Percentiles rank a stretch among this genome's conserved stretches.
Evolutionary conservation across 345 rosid genomes (phyloP).

Genomic region (Boechera divaricarpa): DNA sequence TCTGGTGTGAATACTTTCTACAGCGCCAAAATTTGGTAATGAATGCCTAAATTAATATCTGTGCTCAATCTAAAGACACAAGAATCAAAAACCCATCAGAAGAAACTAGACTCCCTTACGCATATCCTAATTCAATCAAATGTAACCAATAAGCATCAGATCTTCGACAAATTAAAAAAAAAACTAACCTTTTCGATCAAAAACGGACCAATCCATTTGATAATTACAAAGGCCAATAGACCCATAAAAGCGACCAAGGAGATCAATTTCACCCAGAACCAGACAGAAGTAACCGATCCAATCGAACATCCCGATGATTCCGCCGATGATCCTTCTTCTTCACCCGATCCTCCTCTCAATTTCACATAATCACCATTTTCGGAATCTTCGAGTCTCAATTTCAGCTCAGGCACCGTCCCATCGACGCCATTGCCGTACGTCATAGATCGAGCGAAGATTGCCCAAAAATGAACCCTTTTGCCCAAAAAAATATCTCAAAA

Average conservation of each 20-base stretch:
- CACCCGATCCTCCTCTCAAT: slow-evolving; percentile 51
- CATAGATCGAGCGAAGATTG: slow-evolving; percentile 51
- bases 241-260: slow-evolving; percentile 57
- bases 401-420: slow-evolving; percentile 75
- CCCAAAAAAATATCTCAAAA: not conserved
- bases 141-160: not conserved
- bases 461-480: not conserved
- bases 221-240: slow-evolving; percentile 61
- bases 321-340: slow-evolving; percentile 48
- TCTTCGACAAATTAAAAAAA: not conserved
- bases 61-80: slow-evolving; percentile 8
- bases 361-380: slow-evolving; percentile 57
- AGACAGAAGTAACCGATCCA: slow-evolving; percentile 53
- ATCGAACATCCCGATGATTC: slow-evolving; percentile 47
- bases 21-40: not conserved
- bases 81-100: slow-evolving; percentile 3
- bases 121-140: not conserved
- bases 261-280: slow-evolving; percentile 77
- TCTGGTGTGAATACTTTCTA: not conserved
- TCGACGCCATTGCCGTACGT: slow-evolving; percentile 57
- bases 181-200: slow-evolving; percentile 79
- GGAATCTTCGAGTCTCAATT: slow-evolving; percentile 49
- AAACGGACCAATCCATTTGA: slow-evolving; percentile 94
- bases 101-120: slow-evolving; percentile 9
- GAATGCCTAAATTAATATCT: not conserved